These are phyloP conservation scores for Cucurbita moschata DNA, from an alignment of 306 rosid species.

Conservation along the genomic window DNA sequence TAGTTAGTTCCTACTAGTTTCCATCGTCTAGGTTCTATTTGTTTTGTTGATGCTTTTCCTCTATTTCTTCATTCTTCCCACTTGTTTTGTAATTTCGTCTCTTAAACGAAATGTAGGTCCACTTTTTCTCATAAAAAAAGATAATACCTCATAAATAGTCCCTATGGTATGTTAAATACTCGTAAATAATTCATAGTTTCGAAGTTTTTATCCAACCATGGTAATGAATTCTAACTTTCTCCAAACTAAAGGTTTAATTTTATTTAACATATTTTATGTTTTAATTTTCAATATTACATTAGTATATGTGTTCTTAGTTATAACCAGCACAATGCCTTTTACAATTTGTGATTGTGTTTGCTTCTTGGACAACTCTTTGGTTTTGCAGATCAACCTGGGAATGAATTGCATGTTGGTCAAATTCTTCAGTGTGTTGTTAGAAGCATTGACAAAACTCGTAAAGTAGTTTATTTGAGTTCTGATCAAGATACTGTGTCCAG, in stretches of 20 bases:
- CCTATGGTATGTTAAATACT: no score
- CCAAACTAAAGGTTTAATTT: background rate
- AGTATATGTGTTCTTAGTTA: background rate
- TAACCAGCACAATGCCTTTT: background rate
- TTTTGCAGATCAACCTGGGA: conserved; percentile 24
- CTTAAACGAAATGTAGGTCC: no score
- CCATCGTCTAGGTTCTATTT: no score
- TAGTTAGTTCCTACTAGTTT: no score
- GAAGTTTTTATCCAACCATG: no score
- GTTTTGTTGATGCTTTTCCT: no score
- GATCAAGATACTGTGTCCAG: conserved; percentile 57
- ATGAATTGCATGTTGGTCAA: conserved; percentile 45
- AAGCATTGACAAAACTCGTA: conserved; percentile 62
- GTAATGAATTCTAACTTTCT: no score
- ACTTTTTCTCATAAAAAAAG: no score
- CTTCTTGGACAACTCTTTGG: background rate
- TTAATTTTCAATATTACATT: background rate
- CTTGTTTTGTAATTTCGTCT: no score
- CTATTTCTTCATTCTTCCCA: no score
- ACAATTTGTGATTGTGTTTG: background rate
- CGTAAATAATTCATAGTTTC: no score
- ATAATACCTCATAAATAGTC: no score
- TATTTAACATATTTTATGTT: background rate
- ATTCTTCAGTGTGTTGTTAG: conserved; percentile 66
- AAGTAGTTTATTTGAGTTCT: conserved; percentile 60